These are phyloP conservation scores for Suillus bovinus DNA, from an alignment of 768 basidiomycete genomes.

Conservation along the genomic window DNA sequence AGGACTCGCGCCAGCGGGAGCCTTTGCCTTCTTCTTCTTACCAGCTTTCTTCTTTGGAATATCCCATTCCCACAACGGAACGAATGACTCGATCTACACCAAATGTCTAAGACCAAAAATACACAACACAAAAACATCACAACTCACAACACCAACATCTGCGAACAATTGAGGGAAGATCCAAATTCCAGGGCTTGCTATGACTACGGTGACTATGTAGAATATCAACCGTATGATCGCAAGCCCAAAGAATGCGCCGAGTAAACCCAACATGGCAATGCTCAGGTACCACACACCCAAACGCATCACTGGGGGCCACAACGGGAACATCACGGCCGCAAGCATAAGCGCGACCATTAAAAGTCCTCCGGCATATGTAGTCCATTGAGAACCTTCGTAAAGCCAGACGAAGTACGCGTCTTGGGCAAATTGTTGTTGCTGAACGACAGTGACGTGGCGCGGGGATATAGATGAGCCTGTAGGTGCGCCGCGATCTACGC, in stretches of 20 bases:
- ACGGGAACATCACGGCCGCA: constrained; percentile 97
- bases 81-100: constrained; percentile 92
- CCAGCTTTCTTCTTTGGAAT: constrained; percentile 67
- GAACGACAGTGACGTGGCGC: constrained; percentile 71
- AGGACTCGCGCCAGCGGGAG: constrained; percentile 23
- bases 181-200: constrained; percentile 92
- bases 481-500: constrained; percentile 73
- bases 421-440: constrained; percentile 74
- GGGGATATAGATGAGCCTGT: constrained; percentile 58
- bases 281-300: constrained; percentile 96
- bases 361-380: constrained; percentile 86
- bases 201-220: constrained; percentile 89
- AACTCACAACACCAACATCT: constrained; percentile 95
- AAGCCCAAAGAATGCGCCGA: constrained; percentile 88
- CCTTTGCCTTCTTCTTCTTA: constrained; percentile 63
- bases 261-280: constrained; percentile 82
- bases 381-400: constrained; percentile 92
- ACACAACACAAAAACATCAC: neutral
- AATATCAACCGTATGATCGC: constrained; percentile 91
- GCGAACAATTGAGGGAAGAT: constrained; percentile 98
- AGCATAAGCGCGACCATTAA: constrained; percentile 94
- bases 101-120: neutral
- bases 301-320: constrained; percentile 94
- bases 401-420: constrained; percentile 96
- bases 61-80: constrained; percentile 98